Base-by-base conservation (phyloP, 192 early-diverging fungal genomes). In the Coemansia sp. region DNA sequence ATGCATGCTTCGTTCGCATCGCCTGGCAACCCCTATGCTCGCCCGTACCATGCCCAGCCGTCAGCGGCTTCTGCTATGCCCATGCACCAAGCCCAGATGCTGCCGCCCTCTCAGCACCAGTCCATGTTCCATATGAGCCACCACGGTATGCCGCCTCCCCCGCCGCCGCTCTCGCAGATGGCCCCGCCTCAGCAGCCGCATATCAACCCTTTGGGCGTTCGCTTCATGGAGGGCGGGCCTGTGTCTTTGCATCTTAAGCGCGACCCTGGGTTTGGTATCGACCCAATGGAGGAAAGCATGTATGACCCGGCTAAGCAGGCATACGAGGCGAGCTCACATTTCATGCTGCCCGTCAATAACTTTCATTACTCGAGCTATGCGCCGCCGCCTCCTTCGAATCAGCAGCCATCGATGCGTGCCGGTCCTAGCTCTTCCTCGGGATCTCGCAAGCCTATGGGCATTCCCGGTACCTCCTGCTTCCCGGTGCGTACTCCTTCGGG, bases 251-350 rank as follows among this genome's bases (percentile, higher is more conserved):
- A 76, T n/a, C 63, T 84, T 37, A 84, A 84, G 62, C 77, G 76
- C 63, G 82, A 84, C 55, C 82, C 82, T 3, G 71, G 82, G 0
- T 84, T 84, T 47, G 82, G 74, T 4, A 59, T 73, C 21, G 50
- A 76, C 47, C 64, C 62, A 3, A 50, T 70, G 69, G 77, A 70
- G 37, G 77, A 78, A 16, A 53, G 55, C 38, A 72, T 75, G 71
- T 78, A 69, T 35, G 82, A 84, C 53, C 77, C 73, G 4, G 70
- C 70, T 5, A 84, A 84, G 66, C 74, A 76, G 62, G 82, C 82
- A 1, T 59, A 70, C 50, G 82, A 78, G 39, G 67, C 76, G 74
- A 78, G 77, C 62, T 61, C 70, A 50, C 70, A 73, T 33, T 84
- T 71, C 59, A 58, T 76, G 58, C 74, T 79, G 30, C 82, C 77